Conservation (phyloP, 306 rosid genomes). For the Nissolia schottii region DNA sequence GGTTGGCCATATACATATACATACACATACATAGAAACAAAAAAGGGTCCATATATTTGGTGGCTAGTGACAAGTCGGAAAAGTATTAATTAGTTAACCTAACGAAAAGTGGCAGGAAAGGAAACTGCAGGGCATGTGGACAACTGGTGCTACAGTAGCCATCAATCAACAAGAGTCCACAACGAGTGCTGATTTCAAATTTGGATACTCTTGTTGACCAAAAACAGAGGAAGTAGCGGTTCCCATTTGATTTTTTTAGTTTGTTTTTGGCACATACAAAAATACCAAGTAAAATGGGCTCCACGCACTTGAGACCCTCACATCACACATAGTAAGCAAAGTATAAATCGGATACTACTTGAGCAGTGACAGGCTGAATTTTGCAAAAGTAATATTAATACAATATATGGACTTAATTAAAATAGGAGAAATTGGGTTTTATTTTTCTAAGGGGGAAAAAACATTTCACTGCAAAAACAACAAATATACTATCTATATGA, state of each 20-base stretch:
- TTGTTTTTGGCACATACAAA: too few relatives aligned
- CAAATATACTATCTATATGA: neutral
- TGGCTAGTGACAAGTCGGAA: neutral
- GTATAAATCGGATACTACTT: neutral
- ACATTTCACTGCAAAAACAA: neutral
- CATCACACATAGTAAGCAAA: neutral
- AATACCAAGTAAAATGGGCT: neutral
- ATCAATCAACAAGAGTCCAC: neutral
- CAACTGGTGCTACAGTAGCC: neutral
- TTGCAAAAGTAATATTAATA: neutral
- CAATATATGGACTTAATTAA: neutral
- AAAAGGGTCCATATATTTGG: neutral
- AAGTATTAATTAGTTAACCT: constrained; percentile 32
- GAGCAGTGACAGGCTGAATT: neutral
- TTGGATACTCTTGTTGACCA: too few relatives aligned
- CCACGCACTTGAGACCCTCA: neutral
- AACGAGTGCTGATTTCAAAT: neutral
- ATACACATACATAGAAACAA: too few relatives aligned
- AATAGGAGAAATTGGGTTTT: neutral
- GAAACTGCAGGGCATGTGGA: neutral
- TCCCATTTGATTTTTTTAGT: too few relatives aligned
- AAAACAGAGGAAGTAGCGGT: too few relatives aligned
- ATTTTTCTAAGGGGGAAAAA: neutral
- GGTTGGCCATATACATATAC: too few relatives aligned
- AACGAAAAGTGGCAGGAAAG: constrained; percentile 23